phyloP scores from a whole-genome alignment of 768 basidiomycete genomes.

The Russula brevipes region DNA sequence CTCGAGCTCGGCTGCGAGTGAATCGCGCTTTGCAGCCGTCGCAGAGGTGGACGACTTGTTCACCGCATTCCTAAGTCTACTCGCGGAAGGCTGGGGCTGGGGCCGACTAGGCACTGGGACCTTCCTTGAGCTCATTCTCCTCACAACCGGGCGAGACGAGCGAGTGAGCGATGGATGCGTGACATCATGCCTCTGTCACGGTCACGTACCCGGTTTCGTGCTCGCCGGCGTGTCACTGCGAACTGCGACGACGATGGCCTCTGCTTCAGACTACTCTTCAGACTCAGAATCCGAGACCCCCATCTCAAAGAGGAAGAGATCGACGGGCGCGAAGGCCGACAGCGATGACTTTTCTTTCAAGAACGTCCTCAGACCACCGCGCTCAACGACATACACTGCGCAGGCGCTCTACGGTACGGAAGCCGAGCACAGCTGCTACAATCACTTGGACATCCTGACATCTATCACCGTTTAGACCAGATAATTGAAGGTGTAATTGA shows the following conservation, averaged over 20 bases:
- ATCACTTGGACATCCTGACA: neutral
- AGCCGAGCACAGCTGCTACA: no score
- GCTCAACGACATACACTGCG: constrained; percentile 60
- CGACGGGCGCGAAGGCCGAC: constrained; percentile 26
- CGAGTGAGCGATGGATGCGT: neutral
- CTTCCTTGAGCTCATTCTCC: neutral
- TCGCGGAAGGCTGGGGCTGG: neutral
- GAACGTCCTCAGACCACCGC: constrained; percentile 49
- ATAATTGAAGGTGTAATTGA: constrained; percentile 45
- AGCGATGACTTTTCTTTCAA: constrained; percentile 26
- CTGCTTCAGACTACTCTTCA: constrained; percentile 18
- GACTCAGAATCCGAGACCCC: constrained; percentile 17
- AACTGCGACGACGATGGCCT: constrained; percentile 1
- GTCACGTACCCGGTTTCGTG: neutral
- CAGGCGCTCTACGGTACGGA: constrained; percentile 52
- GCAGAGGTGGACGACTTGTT: constrained; percentile 23
- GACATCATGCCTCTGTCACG: neutral
- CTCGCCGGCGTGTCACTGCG: neutral
- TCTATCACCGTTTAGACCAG: constrained; percentile 36
- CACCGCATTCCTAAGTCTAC: constrained; percentile 1
- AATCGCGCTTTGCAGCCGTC: constrained; percentile 53
- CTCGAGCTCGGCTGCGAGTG: constrained; percentile 62
- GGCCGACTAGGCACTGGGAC: neutral
- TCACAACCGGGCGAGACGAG: neutral
- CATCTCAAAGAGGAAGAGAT: constrained; percentile 15